These are phyloP conservation scores for Aspergillus flavus DNA, from an alignment of 2,329 filamentous ascomycete genomes.

Conservation along the genomic window DNA sequence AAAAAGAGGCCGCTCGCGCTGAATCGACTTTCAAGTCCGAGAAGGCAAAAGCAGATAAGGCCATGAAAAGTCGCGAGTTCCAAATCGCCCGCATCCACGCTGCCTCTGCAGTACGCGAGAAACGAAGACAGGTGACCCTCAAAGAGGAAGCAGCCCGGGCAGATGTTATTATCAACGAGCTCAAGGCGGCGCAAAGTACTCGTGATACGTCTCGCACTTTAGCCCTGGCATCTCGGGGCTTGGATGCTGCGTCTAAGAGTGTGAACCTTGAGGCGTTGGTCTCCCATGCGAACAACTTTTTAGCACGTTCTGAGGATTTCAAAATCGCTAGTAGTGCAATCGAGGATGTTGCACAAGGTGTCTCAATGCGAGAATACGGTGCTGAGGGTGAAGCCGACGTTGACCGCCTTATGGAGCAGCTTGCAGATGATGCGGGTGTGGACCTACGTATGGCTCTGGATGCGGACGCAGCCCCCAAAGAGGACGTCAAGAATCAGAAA, in stretches of 20 bases:
- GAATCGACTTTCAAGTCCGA: conserved; percentile 51
- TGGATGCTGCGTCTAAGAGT: conserved; percentile 48
- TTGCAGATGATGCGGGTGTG: conserved; percentile 48
- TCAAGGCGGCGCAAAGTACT: conserved; percentile 51
- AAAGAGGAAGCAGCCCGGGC: conserved; percentile 50
- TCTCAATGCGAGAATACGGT: conserved; percentile 49
- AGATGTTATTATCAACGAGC: conserved; percentile 53
- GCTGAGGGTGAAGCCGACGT: conserved; percentile 47
- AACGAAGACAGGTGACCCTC: conserved; percentile 49
- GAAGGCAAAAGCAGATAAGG: conserved; percentile 51
- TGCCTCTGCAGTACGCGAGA: conserved; percentile 49
- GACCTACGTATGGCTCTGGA: conserved; percentile 45
- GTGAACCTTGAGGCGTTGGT: conserved; percentile 50
- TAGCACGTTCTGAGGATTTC: conserved; percentile 46
- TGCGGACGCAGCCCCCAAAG: conserved; percentile 41
- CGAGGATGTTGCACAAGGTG: conserved; percentile 44
- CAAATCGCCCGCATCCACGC: conserved; percentile 54
- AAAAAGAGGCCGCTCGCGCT: conserved; percentile 50
- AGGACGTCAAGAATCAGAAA: conserved; percentile 45
- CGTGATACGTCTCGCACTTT: conserved; percentile 50
- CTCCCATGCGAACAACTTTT: conserved; percentile 46
- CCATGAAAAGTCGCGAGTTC: conserved; percentile 52
- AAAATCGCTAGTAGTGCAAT: conserved; percentile 47
- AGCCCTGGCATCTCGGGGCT: conserved; percentile 46
- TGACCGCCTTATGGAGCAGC: conserved; percentile 47